A percentile compares a stretch with the other conserved stretches of the same genome.
Evolutionary conservation across 805 yeast genomes (phyloP).

Genomic region (Kuraishia cidri): DNA sequence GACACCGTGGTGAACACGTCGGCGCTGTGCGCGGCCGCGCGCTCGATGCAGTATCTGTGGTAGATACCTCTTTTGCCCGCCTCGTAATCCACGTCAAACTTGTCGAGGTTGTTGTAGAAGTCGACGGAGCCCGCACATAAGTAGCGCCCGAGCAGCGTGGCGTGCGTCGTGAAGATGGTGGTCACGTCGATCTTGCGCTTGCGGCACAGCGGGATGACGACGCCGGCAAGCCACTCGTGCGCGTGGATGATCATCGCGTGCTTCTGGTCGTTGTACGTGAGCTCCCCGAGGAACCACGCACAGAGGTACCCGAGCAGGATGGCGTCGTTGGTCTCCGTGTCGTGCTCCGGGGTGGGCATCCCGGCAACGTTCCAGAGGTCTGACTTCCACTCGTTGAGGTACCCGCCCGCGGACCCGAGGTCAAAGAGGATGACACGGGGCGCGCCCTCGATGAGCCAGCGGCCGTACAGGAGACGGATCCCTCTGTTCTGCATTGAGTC

Average conservation of each 20-base stretch:
- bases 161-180: slow-evolving; percentile 95
- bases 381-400: slow-evolving; percentile 86
- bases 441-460: slow-evolving; percentile 98
- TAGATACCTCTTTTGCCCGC: slow-evolving; percentile 97
- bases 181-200: slow-evolving; percentile 89
- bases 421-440: slow-evolving; percentile 90
- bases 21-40: slow-evolving; percentile 92
- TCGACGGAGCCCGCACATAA: slow-evolving; percentile 95
- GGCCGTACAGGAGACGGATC: slow-evolving; percentile 74
- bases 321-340: slow-evolving; percentile 85
- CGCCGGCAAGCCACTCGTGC: slow-evolving; percentile 98
- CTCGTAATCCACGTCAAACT: slow-evolving; percentile 92
- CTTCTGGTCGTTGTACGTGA: slow-evolving; percentile 76
- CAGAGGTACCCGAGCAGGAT: slow-evolving; percentile 86
- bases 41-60: slow-evolving; percentile 93
- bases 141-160: slow-evolving; percentile 90
- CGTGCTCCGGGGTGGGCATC: slow-evolving; percentile 88
- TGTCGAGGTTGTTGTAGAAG: slow-evolving; percentile 82
- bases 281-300: slow-evolving; percentile 96
- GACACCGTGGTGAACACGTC: slow-evolving; percentile 98
- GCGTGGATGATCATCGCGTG: slow-evolving; percentile 84
- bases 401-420: slow-evolving; percentile 59
- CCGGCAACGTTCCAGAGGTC: slow-evolving; percentile 90
- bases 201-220: slow-evolving; percentile 86
- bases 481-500: slow-evolving; percentile 81